Evolutionary conservation across 2,329 filamentous ascomycete genomes (phyloP), one percentile per base, ranked within the genome.

Genomic region (Verruconis gallopava): DNA sequence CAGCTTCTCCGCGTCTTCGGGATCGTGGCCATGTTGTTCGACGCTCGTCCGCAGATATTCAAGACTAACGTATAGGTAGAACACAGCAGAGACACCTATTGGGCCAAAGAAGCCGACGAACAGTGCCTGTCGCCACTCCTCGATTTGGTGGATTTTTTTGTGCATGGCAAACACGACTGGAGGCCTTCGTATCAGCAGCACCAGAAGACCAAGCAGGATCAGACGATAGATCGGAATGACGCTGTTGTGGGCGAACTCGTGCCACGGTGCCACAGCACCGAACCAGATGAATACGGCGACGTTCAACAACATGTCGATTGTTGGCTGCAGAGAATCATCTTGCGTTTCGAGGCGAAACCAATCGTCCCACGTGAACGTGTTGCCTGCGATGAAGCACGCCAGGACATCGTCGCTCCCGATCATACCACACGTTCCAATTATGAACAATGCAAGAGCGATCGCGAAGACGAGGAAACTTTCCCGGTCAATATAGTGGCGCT

Each of bases 21-120:
- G 69, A 12, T 74, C 62, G 21, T 70, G 54, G 0, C 74, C 78
- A 40, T 82, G 64, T 5, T 76, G 72, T 0, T 69, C 73, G 43
- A 77, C 59, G 3, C 64, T 54, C 6, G 3, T 28, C 4, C 57
- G 55, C 2, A 95, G 66, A 46, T 88, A 94, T 18, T 93, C 83
- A 1, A 83, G 59, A 32, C 74, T 79, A 47, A 94, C 68, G 53
- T 86, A 93, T 4, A 95, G 69, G 55, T 95, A 94, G 57, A 93
- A 95, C 15, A 94, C 73, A 1, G 85, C 88, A 13, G 83, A 85
- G 1, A 94, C 86, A 2, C 89, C 86, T 43, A 95, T 88, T 0
- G 88, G 88, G 0, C 88, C 88, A 49, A 95, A 95, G 65, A 93
- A 94, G 0, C 88, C 88, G 5, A 91, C 83, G 53, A 93, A 94